Percentiles rank a stretch among this genome's conserved stretches.
Conservation (phyloP, 495 filamentous ascomycete species). For the Baudoinia panamericana region DNA sequence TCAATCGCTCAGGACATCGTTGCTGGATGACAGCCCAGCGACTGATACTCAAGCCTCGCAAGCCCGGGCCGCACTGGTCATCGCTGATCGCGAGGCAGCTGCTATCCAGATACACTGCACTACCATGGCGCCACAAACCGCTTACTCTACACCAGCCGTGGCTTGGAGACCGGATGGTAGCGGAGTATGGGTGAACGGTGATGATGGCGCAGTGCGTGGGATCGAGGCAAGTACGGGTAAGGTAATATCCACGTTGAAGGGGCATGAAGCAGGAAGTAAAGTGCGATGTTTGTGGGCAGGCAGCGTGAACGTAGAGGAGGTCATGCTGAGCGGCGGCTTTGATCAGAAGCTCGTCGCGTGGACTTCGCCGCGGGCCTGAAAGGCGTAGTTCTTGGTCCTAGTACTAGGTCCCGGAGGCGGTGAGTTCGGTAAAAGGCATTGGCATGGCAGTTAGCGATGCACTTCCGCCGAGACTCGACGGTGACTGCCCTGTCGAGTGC, state of each 20-base stretch:
- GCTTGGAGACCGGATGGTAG: slow-evolving; percentile 52
- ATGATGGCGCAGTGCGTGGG: slow-evolving; percentile 53
- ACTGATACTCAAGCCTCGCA: slow-evolving; percentile 35
- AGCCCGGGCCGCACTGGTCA: slow-evolving; percentile 34
- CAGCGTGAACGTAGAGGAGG: slow-evolving; percentile 37
- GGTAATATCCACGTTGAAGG: slow-evolving; percentile 36
- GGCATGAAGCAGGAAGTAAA: slow-evolving; percentile 48
- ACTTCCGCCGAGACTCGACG: too few species aligned
- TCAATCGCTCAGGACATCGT: slow-evolving; percentile 4
- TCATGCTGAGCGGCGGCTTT: slow-evolving; percentile 56
- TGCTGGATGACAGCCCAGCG: slow-evolving; percentile 2
- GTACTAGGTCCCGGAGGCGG: too few species aligned
- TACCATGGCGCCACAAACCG: slow-evolving; percentile 53
- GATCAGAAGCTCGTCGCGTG: slow-evolving; percentile 52
- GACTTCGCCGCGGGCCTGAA: too few species aligned
- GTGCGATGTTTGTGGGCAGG: slow-evolving; percentile 55
- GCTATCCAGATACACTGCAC: slow-evolving; percentile 46
- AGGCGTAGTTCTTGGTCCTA: too few species aligned
- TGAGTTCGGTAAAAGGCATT: too few species aligned
- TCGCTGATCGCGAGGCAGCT: slow-evolving; percentile 46
- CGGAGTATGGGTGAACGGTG: slow-evolving; percentile 57
- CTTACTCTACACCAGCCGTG: slow-evolving; percentile 52
- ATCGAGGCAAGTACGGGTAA: slow-evolving; percentile 51
- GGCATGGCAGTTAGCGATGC: too few species aligned
- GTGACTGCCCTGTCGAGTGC: too few species aligned